These are phyloP conservation scores for Kwoniella dejecticola DNA, from an alignment of 768 basidiomycete genomes.

Conservation along the genomic window DNA sequence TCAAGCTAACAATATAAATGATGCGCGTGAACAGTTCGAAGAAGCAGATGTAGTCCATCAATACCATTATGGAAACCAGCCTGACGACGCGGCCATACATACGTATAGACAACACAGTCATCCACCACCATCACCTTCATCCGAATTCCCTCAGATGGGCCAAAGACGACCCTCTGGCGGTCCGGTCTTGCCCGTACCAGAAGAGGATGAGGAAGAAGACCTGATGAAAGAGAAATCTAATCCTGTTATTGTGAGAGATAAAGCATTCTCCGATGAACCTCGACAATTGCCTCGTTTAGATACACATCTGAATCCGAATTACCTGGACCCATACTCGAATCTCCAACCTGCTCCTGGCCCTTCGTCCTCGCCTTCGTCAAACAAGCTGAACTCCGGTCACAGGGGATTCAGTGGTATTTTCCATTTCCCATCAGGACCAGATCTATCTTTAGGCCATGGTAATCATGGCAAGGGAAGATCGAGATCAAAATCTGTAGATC, in stretches of 20 bases:
- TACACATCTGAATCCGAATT: neutral
- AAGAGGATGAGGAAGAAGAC: slow-evolving; percentile 19
- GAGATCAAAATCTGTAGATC: slow-evolving; percentile 19
- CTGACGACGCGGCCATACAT: slow-evolving; percentile 34
- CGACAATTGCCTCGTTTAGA: no score
- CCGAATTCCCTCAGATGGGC: slow-evolving; percentile 6
- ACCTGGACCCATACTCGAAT: slow-evolving; percentile 3
- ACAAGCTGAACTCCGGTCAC: slow-evolving; percentile 5
- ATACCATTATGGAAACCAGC: slow-evolving; percentile 40
- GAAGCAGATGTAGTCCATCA: slow-evolving; percentile 55
- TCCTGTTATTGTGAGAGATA: neutral
- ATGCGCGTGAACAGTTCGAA: slow-evolving; percentile 42
- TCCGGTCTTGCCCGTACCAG: slow-evolving; percentile 16
- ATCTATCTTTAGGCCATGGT: slow-evolving; percentile 11
- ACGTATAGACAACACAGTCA: slow-evolving; percentile 28
- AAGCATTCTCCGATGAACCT: neutral
- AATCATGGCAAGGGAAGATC: slow-evolving; percentile 15
- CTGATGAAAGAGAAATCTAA: slow-evolving; percentile 3
- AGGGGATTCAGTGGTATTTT: slow-evolving; percentile 19
- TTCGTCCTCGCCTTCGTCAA: no score
- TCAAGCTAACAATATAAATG: slow-evolving; percentile 2
- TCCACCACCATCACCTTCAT: slow-evolving; percentile 1
- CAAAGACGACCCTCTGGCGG: slow-evolving; percentile 11
- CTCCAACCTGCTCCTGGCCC: neutral
- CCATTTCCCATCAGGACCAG: slow-evolving; percentile 23